Conservation (phyloP, 1,284 basidiomycete species). For the Tilletia setariae region DNA sequence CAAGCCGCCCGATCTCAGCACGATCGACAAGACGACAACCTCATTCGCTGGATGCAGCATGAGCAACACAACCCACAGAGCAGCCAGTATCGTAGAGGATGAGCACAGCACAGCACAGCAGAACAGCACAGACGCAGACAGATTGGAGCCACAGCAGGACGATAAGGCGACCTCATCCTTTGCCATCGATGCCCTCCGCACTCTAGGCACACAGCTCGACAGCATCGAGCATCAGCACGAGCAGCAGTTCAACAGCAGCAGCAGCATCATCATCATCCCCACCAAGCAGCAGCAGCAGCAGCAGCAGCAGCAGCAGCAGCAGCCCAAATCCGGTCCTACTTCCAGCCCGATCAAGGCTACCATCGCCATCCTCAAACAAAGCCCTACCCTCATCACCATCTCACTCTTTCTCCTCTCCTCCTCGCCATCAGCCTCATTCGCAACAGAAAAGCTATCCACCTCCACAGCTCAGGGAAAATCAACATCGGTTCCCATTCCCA, state of each 20-base stretch:
- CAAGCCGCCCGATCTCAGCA: no score
- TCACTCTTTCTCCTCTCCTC: constrained; percentile 19
- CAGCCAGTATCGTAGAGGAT: no score
- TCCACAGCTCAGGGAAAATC: constrained; percentile 13
- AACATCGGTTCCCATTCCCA: neutral
- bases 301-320: constrained; percentile 1
- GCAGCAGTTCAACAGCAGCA: neutral
- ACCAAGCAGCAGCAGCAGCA: constrained; percentile 32
- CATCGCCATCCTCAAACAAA: constrained; percentile 13
- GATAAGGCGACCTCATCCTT: neutral
- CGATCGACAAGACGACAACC: no score
- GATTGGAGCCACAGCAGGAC: neutral
- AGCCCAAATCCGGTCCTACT: neutral
- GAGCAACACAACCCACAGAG: no score
- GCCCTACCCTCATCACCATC: constrained; percentile 13
- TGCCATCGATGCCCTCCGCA: neutral
- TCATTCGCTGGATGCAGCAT: no score
- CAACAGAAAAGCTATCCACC: neutral
- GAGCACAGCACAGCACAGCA: no score
- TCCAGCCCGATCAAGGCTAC: neutral
- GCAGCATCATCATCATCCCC: neutral
- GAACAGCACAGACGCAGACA: no score
- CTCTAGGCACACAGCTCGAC: constrained; percentile 10
- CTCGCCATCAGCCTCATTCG: constrained; percentile 9
- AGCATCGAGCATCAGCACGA: neutral